Evolutionary conservation across 164 flowering plant genomes (phyloP).

Genomic region (Tetracentron sinense): DNA sequence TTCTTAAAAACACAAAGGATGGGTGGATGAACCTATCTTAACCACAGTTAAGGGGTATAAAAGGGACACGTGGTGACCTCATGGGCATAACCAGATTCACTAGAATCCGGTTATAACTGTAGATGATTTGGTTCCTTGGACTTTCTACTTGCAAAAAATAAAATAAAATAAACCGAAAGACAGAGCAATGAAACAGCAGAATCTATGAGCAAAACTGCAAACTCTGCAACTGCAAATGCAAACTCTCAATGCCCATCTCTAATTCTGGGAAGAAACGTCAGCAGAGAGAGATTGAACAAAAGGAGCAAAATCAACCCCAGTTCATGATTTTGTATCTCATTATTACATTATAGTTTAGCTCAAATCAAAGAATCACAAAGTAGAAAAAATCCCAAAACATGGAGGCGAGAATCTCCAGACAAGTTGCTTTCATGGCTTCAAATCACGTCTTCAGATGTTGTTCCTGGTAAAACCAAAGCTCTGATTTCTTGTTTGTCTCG

Average conservation of each 20-base stretch:
- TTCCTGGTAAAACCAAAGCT: conserved; percentile 21
- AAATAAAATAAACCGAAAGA: no score
- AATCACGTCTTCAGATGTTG: conserved; percentile 14
- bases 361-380: neutral
- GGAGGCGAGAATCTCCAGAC: conserved; percentile 11
- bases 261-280: neutral
- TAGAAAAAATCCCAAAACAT: neutral
- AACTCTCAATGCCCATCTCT: neutral
- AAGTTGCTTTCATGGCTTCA: conserved; percentile 33
- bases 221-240: neutral
- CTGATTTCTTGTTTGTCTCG: conserved; percentile 24
- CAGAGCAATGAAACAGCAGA: neutral
- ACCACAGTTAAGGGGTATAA: no score
- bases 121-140: no score
- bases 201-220: neutral
- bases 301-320: no score
- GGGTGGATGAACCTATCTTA: no score
- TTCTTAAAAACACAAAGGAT: no score
- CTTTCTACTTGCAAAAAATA: no score
- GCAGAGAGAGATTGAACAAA: neutral
- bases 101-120: no score
- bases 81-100: no score
- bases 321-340: neutral
- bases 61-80: no score
- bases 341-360: no score